Conservation (phyloP, 306 rosid genomes). For the Ormosia emarginata region DNA sequence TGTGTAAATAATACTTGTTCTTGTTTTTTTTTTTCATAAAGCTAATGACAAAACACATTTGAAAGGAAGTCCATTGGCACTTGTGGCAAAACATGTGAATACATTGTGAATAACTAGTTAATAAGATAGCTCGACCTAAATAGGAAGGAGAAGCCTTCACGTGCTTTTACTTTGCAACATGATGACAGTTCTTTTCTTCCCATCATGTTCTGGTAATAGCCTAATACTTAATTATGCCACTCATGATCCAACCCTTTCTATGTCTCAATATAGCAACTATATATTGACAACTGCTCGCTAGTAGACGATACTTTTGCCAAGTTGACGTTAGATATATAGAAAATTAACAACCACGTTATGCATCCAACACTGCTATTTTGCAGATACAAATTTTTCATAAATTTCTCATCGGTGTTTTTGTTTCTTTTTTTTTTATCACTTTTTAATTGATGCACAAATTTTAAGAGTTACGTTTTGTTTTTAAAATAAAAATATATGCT, state of each 20-base stretch:
- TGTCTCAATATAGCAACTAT: background rate
- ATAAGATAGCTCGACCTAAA: background rate
- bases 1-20: background rate
- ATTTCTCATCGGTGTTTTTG: too few species aligned
- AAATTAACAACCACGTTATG: background rate
- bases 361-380: background rate
- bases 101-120: background rate
- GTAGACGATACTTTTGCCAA: background rate
- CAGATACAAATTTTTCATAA: background rate
- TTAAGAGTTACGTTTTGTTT: background rate
- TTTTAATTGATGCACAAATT: background rate
- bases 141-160: background rate
- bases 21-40: background rate
- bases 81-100: background rate
- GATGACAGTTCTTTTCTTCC: slow-evolving; percentile 11
- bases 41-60: background rate
- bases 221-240: slow-evolving; percentile 7
- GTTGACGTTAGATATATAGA: background rate
- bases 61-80: background rate
- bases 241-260: background rate
- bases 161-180: slow-evolving; percentile 12
- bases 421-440: background rate
- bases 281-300: background rate
- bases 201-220: background rate
- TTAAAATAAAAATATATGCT: background rate